Evolutionary conservation across 768 basidiomycete genomes (phyloP).

Genomic region (Boletus speciosus): DNA sequence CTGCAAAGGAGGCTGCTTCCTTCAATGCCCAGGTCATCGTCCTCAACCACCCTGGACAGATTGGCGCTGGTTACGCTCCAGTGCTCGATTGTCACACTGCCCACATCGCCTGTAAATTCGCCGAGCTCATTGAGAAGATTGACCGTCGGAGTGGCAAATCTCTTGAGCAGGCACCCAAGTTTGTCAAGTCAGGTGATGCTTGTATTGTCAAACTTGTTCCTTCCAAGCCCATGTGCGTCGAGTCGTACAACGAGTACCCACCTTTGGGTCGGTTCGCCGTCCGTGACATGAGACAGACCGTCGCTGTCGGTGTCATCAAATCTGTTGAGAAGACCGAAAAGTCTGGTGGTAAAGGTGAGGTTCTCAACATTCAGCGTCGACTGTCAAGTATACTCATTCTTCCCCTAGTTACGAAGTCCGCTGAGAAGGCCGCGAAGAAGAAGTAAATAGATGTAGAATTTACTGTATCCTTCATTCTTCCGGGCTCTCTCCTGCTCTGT

Average conservation of each 20-base stretch:
- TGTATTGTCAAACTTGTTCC: conserved; percentile 97
- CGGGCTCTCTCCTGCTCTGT: conserved; percentile 40
- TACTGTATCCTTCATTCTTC: conserved; percentile 55
- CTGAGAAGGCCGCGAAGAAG: conserved; percentile 96
- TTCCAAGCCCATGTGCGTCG: conserved; percentile 93
- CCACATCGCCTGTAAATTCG: conserved; percentile 99
- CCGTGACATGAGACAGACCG: conserved; percentile 99
- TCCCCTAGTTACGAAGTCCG: conserved; percentile 80
- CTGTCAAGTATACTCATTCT: conserved; percentile 8
- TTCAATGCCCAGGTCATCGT: conserved; percentile 99
- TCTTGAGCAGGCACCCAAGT: conserved; percentile 86
- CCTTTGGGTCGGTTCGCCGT: conserved; percentile 99
- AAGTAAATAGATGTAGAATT: conserved; percentile 85
- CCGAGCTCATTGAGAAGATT: conserved; percentile 98
- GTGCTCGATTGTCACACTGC: conserved; percentile 99
- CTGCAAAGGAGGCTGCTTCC: conserved; percentile 97
- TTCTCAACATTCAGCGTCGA: conserved; percentile 2
- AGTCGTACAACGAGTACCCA: conserved; percentile 96
- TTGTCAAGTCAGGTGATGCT: conserved; percentile 99
- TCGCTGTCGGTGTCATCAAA: conserved; percentile 99
- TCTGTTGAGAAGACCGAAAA: conserved; percentile 94
- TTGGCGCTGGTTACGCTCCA: conserved; percentile 97
- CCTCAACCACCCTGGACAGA: conserved; percentile 99
- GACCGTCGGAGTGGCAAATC: conserved; percentile 97
- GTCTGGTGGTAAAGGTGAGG: conserved; percentile 76